Evolutionary conservation across 805 yeast genomes (phyloP).

Genomic region (Millerago galiae): DNA sequence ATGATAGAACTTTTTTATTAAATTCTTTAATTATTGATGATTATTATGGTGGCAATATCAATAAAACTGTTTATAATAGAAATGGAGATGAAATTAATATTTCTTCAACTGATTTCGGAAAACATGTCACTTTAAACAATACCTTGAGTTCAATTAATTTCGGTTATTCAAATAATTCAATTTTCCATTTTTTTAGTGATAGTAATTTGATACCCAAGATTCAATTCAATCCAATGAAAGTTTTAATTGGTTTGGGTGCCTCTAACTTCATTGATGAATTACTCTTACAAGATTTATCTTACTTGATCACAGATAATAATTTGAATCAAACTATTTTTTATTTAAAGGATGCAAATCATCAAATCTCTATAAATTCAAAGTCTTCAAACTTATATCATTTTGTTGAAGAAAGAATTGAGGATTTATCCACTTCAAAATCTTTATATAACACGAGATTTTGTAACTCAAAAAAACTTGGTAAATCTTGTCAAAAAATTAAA

Average conservation of each 20-base stretch:
- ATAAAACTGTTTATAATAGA: constrained; percentile 17
- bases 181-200: constrained; percentile 42
- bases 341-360: constrained; percentile 29
- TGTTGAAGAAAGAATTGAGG: constrained; percentile 36
- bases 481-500: constrained; percentile 55
- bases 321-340: constrained; percentile 59
- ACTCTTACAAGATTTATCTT: constrained; percentile 47
- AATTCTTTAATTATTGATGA: constrained; percentile 34
- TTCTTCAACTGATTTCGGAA: constrained; percentile 26
- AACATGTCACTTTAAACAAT: constrained; percentile 30
- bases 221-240: constrained; percentile 47
- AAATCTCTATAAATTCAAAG: constrained; percentile 22
- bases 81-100: constrained; percentile 22
- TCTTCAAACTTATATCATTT: constrained; percentile 58
- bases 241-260: constrained; percentile 52
- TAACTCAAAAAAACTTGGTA: constrained; percentile 45
- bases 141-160: constrained; percentile 30
- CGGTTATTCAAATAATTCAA: constrained; percentile 38
- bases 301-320: constrained; percentile 49
- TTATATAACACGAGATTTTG: constrained; percentile 51
- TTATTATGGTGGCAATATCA: constrained; percentile 37
- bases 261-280: constrained; percentile 65
- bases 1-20: constrained; percentile 24
- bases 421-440: constrained; percentile 18
- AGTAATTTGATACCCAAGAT: constrained; percentile 23